Evolutionary conservation across 1,284 basidiomycete genomes (phyloP).

Genomic region (Amylostereum areolatum): DNA sequence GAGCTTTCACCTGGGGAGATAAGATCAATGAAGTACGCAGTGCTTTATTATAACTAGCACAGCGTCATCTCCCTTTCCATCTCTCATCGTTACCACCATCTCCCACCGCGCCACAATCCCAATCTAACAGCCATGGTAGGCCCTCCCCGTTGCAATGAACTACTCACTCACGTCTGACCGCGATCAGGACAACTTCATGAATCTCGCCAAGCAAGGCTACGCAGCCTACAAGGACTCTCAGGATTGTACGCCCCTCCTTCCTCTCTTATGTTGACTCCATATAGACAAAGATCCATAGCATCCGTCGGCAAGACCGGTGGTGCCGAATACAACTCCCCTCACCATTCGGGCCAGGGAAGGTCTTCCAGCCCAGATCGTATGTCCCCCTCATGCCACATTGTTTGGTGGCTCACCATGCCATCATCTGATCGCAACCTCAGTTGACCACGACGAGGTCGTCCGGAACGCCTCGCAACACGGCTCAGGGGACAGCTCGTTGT

Average conservation of each 20-base stretch:
- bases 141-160: slow-evolving; percentile 23
- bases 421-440: slow-evolving; percentile 26
- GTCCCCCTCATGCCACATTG: slow-evolving; percentile 9
- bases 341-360: slow-evolving; percentile 26
- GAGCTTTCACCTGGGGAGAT: too few relatives aligned
- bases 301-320: slow-evolving; percentile 46
- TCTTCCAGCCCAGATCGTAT: slow-evolving; percentile 26
- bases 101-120: too few relatives aligned
- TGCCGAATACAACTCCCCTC: slow-evolving; percentile 50
- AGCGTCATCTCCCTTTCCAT: too few relatives aligned
- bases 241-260: not conserved
- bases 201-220: slow-evolving; percentile 60
- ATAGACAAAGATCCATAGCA: slow-evolving; percentile 6
- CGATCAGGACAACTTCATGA: slow-evolving; percentile 55
- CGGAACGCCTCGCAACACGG: slow-evolving; percentile 42
- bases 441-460: slow-evolving; percentile 53
- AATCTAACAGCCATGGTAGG: too few relatives aligned
- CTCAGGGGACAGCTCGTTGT: slow-evolving; percentile 46
- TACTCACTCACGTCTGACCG: not conserved
- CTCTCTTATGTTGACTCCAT: not conserved
- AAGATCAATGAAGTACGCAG: too few relatives aligned
- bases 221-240: slow-evolving; percentile 37
- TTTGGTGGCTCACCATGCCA: slow-evolving; percentile 2
- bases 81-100: too few relatives aligned
- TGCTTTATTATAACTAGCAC: too few relatives aligned